Evolutionary conservation across 345 rosid species (phyloP).

Genomic region (Rhodamnia argentea): DNA sequence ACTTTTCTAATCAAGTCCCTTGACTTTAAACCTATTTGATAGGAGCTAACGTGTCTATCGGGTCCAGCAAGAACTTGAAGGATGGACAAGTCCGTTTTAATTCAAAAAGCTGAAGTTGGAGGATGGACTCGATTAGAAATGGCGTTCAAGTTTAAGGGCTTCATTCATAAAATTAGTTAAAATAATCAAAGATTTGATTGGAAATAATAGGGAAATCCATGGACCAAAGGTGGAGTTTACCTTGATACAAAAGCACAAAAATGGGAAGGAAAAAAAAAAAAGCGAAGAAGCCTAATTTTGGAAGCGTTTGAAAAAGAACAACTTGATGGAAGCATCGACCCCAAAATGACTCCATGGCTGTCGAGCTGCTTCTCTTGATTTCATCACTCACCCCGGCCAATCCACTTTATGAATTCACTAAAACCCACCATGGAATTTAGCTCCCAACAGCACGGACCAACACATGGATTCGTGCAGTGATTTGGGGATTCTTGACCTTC

Average conservation of each 20-base stretch:
- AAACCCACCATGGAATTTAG: not conserved
- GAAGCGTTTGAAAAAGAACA: not conserved
- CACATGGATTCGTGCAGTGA: conserved; percentile 3
- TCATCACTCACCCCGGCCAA: not conserved
- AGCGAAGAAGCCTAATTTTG: not conserved
- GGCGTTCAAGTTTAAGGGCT: not conserved
- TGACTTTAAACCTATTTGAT: not conserved
- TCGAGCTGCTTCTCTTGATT: not conserved
- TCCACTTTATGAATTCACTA: not conserved
- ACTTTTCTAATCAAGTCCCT: too few species aligned
- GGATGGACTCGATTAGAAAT: not conserved
- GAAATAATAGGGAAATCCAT: not conserved
- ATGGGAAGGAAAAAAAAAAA: not conserved
- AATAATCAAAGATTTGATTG: not conserved
- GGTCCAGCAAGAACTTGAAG: not conserved
- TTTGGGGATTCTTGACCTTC: conserved; percentile 10
- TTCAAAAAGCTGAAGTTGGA: not conserved
- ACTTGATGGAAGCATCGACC: not conserved
- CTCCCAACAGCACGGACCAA: not conserved
- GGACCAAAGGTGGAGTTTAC: not conserved
- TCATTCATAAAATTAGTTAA: not conserved
- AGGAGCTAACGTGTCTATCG: not conserved
- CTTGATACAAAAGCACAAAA: not conserved
- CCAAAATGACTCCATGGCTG: not conserved
- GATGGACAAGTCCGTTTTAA: not conserved